phyloP scores from a whole-genome alignment of 139 green algal species.

The Parachlorella kessleri region DNA sequence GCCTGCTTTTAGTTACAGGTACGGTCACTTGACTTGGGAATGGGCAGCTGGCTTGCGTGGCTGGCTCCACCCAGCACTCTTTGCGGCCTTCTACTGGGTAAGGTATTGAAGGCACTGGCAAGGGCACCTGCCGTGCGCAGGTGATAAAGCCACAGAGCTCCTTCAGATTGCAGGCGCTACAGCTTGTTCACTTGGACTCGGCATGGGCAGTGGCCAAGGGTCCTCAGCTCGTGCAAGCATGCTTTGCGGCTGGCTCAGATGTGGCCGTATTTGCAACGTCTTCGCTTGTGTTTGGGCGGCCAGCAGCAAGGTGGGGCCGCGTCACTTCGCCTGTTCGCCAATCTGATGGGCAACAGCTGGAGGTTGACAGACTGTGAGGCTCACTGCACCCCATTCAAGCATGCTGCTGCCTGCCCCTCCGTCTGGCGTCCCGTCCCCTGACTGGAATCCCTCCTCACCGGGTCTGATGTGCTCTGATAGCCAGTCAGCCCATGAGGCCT shows the following conservation, averaged over 20 bases:
- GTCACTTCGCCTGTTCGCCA: too few relatives aligned
- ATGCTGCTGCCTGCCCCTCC: not conserved
- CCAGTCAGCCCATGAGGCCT: not conserved
- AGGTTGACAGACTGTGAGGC: too few relatives aligned
- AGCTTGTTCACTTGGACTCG: slow-evolving; percentile 23
- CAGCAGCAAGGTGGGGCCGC: slow-evolving; percentile 28
- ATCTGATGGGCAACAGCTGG: too few relatives aligned
- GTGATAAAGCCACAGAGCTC: too few relatives aligned
- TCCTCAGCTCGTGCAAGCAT: slow-evolving; percentile 55
- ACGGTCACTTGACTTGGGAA: slow-evolving; percentile 79
- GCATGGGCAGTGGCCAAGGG: slow-evolving; percentile 20
- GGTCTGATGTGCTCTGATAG: not conserved
- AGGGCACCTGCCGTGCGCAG: too few relatives aligned
- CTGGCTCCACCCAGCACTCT: slow-evolving; percentile 69
- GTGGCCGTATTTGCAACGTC: slow-evolving; percentile 40
- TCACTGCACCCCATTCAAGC: too few relatives aligned
- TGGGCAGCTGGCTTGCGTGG: slow-evolving; percentile 61
- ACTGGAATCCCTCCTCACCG: not conserved
- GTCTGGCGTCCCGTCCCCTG: not conserved
- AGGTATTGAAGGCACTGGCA: too few relatives aligned
- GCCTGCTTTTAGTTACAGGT: slow-evolving; percentile 33
- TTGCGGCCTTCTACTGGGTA: slow-evolving; percentile 54
- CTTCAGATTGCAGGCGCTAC: slow-evolving; percentile 22
- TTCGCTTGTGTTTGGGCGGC: slow-evolving; percentile 13
- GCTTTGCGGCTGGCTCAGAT: slow-evolving; percentile 48